phyloP scores from a whole-genome alignment of 495 filamentous ascomycete genomes.

The Talaromyces wortmannii region DNA sequence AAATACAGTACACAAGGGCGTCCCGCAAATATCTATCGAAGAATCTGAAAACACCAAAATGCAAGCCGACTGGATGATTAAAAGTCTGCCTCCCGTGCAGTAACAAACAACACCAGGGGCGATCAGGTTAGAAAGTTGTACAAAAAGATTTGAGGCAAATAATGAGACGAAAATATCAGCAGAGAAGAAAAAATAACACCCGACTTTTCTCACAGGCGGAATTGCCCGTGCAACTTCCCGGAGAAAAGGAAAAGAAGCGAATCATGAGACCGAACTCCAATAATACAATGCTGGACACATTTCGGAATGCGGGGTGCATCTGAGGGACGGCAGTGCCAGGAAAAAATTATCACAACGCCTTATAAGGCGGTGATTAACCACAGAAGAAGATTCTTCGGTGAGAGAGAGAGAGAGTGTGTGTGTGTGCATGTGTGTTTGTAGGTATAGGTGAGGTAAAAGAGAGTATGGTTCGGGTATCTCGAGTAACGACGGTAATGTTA shows the following conservation, averaged over 20 bases:
- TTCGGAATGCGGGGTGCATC: not conserved
- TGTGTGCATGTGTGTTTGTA: too few species aligned
- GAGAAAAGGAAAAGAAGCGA: constrained; percentile 5
- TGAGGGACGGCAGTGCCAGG: not conserved
- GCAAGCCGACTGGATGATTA: not conserved
- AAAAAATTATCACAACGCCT: too few species aligned
- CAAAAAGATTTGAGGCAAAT: not conserved
- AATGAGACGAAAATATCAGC: constrained; percentile 4
- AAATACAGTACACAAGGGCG: not conserved
- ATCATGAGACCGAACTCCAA: constrained; percentile 16
- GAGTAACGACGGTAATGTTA: constrained; percentile 6
- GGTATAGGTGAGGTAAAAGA: too few species aligned
- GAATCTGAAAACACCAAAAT: not conserved
- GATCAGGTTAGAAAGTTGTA: not conserved
- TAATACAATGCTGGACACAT: constrained; percentile 9
- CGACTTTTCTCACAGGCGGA: not conserved
- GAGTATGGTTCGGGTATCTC: not conserved
- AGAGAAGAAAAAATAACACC: not conserved
- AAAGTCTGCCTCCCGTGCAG: not conserved
- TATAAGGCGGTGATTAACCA: too few species aligned
- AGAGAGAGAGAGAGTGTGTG: constrained; percentile 4
- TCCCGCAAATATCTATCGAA: not conserved
- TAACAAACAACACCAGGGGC: not conserved
- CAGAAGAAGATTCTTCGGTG: not conserved
- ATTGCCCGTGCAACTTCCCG: constrained; percentile 4